Percentiles rank a stretch among this genome's conserved stretches.
Evolutionary conservation across 1,284 basidiomycete genomes (phyloP).

Genomic region (Sporisorium iseilematis-ciliati): DNA sequence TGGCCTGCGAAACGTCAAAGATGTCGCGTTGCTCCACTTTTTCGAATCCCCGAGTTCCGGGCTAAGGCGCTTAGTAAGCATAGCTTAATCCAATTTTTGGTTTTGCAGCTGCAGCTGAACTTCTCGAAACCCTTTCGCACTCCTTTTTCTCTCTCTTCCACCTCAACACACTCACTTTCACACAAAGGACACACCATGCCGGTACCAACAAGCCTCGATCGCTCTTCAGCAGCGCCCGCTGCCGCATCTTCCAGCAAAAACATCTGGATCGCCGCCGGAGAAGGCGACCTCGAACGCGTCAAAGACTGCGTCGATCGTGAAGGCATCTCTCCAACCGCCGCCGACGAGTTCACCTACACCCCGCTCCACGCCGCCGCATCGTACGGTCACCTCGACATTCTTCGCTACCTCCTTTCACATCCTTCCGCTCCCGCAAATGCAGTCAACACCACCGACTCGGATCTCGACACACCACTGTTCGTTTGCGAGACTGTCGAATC

Average conservation of each 20-base stretch:
- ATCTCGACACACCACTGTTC: constrained; percentile 67
- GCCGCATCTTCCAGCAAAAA: constrained; percentile 43
- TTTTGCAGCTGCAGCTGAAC: constrained; percentile 16
- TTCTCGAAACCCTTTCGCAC: not conserved
- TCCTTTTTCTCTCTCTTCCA: not conserved
- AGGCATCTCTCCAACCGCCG: constrained; percentile 52
- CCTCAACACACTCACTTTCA: not conserved
- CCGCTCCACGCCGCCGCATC: constrained; percentile 68
- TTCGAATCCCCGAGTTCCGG: constrained; percentile 6
- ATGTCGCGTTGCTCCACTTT: constrained; percentile 32
- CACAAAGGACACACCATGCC: constrained; percentile 29
- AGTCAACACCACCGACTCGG: constrained; percentile 59
- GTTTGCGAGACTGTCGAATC: constrained; percentile 62
- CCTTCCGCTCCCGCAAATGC: constrained; percentile 38
- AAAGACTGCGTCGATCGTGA: constrained; percentile 56
- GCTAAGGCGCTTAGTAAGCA: not conserved
- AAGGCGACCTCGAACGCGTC: constrained; percentile 64
- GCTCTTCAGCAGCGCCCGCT: constrained; percentile 1
- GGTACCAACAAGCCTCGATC: constrained; percentile 35
- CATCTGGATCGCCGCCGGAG: constrained; percentile 68
- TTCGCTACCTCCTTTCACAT: constrained; percentile 61
- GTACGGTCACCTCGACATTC: constrained; percentile 60
- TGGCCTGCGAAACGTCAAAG: not conserved
- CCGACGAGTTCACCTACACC: constrained; percentile 64
- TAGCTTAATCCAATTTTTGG: constrained; percentile 28